Evolutionary conservation across 129 eudicot genomes (phyloP).

Genomic region (Flaveria bidentis): DNA sequence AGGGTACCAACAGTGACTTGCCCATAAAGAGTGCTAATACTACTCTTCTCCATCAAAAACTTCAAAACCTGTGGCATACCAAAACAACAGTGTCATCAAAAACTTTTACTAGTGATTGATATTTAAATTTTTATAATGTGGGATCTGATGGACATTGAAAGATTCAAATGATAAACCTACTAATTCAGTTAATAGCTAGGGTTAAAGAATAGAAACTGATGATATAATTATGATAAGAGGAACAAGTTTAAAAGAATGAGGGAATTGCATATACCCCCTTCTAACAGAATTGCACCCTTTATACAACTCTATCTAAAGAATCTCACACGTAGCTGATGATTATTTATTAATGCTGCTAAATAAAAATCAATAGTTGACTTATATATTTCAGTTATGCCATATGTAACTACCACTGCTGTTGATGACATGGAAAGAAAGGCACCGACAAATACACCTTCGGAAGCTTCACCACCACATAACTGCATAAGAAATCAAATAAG

Average conservation of each 20-base stretch:
- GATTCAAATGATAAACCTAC: background rate
- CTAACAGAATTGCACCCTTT: background rate
- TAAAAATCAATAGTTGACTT: constrained; percentile 4
- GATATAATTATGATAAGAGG: background rate
- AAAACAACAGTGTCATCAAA: constrained; percentile 26
- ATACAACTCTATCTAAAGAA: background rate
- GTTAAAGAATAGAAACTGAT: background rate
- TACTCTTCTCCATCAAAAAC: constrained; percentile 85
- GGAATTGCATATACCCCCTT: no score
- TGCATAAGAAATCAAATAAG: constrained; percentile 33
- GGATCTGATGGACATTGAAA: background rate
- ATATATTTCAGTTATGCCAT: constrained; percentile 2
- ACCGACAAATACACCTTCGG: constrained; percentile 94
- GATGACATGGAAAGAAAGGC: constrained; percentile 94
- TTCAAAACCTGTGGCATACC: constrained; percentile 60
- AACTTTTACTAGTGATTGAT: background rate
- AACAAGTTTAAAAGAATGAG: background rate
- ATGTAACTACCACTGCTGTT: constrained; percentile 78
- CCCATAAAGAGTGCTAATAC: constrained; percentile 70
- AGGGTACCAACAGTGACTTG: constrained; percentile 94
- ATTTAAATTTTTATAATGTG: background rate
- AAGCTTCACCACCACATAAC: constrained; percentile 85
- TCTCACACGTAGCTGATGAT: background rate
- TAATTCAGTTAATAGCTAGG: background rate
- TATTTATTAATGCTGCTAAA: background rate